These are phyloP conservation scores for Malassezia vespertilionis DNA, from an alignment of 1,284 basidiomycete species.

Conservation along the genomic window DNA sequence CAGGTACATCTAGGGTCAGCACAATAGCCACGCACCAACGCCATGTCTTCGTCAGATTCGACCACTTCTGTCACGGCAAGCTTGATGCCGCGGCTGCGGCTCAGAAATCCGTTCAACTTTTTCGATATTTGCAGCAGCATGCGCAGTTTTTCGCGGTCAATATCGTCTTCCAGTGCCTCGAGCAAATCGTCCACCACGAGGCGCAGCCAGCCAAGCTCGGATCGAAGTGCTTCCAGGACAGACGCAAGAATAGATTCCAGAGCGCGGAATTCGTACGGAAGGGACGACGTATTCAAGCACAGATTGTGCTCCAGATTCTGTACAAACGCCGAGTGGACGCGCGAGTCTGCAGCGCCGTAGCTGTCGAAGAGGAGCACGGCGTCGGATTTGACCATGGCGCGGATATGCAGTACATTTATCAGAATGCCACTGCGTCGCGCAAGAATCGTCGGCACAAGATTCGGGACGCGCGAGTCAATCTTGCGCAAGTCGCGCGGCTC, in stretches of 20 bases:
- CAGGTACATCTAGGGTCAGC: slow-evolving; percentile 57
- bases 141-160: slow-evolving; percentile 37
- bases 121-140: slow-evolving; percentile 30
- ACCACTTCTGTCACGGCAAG: slow-evolving; percentile 31
- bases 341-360: slow-evolving; percentile 28
- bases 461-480: slow-evolving; percentile 85
- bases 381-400: slow-evolving; percentile 86
- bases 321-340: slow-evolving; percentile 34
- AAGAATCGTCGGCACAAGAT: slow-evolving; percentile 82
- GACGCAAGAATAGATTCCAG: slow-evolving; percentile 36
- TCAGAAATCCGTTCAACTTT: slow-evolving; percentile 32
- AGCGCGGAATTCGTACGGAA: slow-evolving; percentile 41
- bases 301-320: slow-evolving; percentile 40
- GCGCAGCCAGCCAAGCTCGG: slow-evolving; percentile 30
- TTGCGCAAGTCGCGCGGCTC: slow-evolving; percentile 91
- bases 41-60: slow-evolving; percentile 61
- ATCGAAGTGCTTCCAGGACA: slow-evolving; percentile 33
- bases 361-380: slow-evolving; percentile 77
- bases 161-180: slow-evolving; percentile 32
- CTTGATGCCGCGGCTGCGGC: slow-evolving; percentile 28
- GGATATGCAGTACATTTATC: slow-evolving; percentile 82
- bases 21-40: slow-evolving; percentile 26
- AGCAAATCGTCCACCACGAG: slow-evolving; percentile 26
- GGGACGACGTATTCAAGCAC: slow-evolving; percentile 13
- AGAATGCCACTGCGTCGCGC: slow-evolving; percentile 70